Conservation (phyloP, 768 basidiomycete species). For the Ramaria rubella region DNA sequence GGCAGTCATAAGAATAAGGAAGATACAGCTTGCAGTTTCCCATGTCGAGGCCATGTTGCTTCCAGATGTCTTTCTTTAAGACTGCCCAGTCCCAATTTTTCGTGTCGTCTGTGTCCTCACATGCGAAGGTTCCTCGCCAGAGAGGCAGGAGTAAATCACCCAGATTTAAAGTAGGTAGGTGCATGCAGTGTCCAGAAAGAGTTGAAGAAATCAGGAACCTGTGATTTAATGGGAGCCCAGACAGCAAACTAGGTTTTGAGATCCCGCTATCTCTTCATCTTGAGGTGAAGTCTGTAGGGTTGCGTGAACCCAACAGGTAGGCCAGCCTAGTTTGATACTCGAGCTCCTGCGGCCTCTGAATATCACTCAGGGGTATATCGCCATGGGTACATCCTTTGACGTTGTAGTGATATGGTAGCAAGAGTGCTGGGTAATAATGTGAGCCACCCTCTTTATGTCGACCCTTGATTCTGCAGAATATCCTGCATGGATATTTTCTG, state of each 20-base stretch:
- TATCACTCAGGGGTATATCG: not conserved
- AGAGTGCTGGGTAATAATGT: slow-evolving; percentile 31
- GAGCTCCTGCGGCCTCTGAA: not conserved
- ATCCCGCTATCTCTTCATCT: slow-evolving; percentile 28
- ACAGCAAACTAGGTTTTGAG: slow-evolving; percentile 31
- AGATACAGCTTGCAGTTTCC: slow-evolving; percentile 26
- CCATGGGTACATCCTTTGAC: slow-evolving; percentile 24
- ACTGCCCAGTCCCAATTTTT: slow-evolving; percentile 29
- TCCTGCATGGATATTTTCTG: slow-evolving; percentile 30
- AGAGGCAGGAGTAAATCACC: slow-evolving; percentile 30
- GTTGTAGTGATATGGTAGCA: slow-evolving; percentile 21
- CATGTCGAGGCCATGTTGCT: slow-evolving; percentile 29
- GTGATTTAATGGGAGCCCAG: slow-evolving; percentile 20
- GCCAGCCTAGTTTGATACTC: too few relatives aligned
- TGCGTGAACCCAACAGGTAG: not conserved
- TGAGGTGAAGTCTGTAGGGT: slow-evolving; percentile 6
- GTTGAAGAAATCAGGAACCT: not conserved
- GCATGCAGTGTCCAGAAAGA: slow-evolving; percentile 33
- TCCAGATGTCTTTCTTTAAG: slow-evolving; percentile 27
- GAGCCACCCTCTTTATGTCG: slow-evolving; percentile 22
- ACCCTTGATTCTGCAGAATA: slow-evolving; percentile 25
- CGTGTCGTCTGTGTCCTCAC: slow-evolving; percentile 26
- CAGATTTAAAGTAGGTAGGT: slow-evolving; percentile 32
- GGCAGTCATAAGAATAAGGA: slow-evolving; percentile 35
- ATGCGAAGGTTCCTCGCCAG: slow-evolving; percentile 32